phyloP scores from a whole-genome alignment of 2,329 filamentous ascomycete genomes.

The Botrytis squamosa region DNA sequence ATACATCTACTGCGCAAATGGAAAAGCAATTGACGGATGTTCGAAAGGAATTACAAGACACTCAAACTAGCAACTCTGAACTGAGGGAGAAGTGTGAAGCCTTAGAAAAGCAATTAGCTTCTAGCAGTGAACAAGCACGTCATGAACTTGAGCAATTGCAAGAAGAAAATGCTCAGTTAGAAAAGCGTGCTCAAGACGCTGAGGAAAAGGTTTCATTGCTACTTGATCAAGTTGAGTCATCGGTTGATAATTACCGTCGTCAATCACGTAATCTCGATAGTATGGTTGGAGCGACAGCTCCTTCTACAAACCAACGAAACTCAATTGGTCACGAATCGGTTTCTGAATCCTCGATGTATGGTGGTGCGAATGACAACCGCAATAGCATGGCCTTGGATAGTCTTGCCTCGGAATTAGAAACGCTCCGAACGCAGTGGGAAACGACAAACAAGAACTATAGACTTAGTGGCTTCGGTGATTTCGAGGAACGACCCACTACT shows the following conservation, averaged over 20 bases:
- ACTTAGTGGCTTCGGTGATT: conserved; percentile 84
- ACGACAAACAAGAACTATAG: conserved; percentile 94
- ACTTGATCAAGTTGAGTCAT: conserved; percentile 89
- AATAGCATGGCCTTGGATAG: conserved; percentile 79
- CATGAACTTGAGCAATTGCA: conserved; percentile 78
- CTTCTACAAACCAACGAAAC: conserved; percentile 40
- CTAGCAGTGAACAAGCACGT: conserved; percentile 53
- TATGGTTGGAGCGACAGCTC: conserved; percentile 44
- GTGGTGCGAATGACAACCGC: conserved; percentile 46
- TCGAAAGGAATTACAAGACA: conserved; percentile 64
- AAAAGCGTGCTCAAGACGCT: conserved; percentile 81
- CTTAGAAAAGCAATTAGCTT: conserved; percentile 55
- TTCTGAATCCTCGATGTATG: conserved; percentile 57
- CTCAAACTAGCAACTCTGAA: conserved; percentile 67
- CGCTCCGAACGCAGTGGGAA: conserved; percentile 89
- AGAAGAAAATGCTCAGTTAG: conserved; percentile 76
- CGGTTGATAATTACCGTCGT: conserved; percentile 91
- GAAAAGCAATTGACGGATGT: conserved; percentile 70
- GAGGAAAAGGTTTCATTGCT: conserved; percentile 91
- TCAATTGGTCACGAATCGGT: conserved; percentile 52
- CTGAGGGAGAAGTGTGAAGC: conserved; percentile 57
- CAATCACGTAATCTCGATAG: conserved; percentile 61
- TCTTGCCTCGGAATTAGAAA: conserved; percentile 87
- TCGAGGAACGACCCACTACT: conserved; percentile 46
- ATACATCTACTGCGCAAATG: conserved; percentile 62